A percentile compares a stretch with the other conserved stretches of the same genome.
Conservation (phyloP, 2,329 filamentous ascomycete species). For the Calonectria multiphialidica region DNA sequence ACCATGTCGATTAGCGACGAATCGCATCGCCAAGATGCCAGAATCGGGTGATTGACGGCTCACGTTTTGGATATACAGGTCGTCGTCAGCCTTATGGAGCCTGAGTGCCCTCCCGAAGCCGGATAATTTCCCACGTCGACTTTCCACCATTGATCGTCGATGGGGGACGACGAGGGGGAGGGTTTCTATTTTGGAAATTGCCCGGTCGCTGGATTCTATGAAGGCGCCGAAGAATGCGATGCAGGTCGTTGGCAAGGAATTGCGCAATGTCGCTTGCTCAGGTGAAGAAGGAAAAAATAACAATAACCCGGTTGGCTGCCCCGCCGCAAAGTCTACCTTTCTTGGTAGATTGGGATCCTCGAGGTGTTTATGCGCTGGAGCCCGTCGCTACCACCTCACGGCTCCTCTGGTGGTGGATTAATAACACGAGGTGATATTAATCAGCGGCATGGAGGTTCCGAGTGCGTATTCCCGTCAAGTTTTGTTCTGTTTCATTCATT, state of each 20-base stretch:
- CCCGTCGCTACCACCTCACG: neutral
- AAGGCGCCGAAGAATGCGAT: neutral
- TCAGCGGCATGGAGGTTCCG: neutral
- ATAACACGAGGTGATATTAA: neutral
- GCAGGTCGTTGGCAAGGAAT: neutral
- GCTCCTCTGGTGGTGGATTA: neutral
- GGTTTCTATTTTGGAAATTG: neutral
- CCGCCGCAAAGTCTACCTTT: neutral
- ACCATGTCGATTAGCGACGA: neutral
- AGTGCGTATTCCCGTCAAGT: neutral
- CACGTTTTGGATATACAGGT: neutral
- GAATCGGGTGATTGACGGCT: neutral
- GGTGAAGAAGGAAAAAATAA: neutral
- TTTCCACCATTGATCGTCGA: conserved; percentile 5
- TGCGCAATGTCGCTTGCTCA: neutral
- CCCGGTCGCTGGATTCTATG: neutral
- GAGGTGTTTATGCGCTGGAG: neutral
- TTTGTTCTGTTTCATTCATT: conserved; percentile 4
- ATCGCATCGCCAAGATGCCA: conserved; percentile 1
- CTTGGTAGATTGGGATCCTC: neutral
- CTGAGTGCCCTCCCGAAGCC: neutral
- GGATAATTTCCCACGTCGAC: neutral
- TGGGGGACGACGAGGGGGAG: neutral
- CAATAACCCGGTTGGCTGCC: neutral
- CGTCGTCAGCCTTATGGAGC: conserved; percentile 7